Base-by-base conservation (phyloP, 1,284 basidiomycete genomes). In the Microbotryum silenes-acaulis region DNA sequence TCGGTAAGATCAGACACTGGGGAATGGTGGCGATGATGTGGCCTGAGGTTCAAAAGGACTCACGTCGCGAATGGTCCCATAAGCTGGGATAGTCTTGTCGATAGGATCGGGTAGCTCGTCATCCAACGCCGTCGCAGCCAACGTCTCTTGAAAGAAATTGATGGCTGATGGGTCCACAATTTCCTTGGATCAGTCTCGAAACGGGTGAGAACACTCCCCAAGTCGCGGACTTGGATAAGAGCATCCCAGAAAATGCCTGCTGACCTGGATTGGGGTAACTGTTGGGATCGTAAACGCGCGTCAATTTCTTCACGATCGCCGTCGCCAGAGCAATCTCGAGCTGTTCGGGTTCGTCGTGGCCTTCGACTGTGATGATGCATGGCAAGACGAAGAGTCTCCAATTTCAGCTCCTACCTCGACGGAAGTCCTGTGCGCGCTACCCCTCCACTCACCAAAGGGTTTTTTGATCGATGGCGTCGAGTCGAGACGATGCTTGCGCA, bases 191-290 rank as follows among this genome's bases (percentile, higher is more conserved):
- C 16, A n/a, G 21, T 16, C 7, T 8, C 25, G 0, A 18, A 8
- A 0, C 7, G 3, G 10, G 9, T 6, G 6, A 27, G 27, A 27
- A 27, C 5, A 27, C 6, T 27, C 27, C 27, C 27, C 27, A 27
- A 27, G 5, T 27, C 27, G 1, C 5, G 27, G 27, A 27, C 27
- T 27, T 27, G 6, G 6, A 27, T 27, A 27, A 27, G 6, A 27
- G 6, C 27, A 27, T 6, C 27, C 27, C 23, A 29, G n/a, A 42
- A 47, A 3, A 25, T 21, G 25, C 61, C 8, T 50, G 59, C 82
- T 72, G 67, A 91, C 91, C 82, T 69, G 94, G 94, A 75, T 97
- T 98, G 2, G 91, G 91, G 73, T 89, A 92, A 31, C 85, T 85
- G 73, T 94, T 90, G 2, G 92, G 89, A 29, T 85, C 82, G 77